Evolutionary conservation across 495 filamentous ascomycete genomes (phyloP), one percentile per base, ranked within the genome.

Genomic region (Diplogelasinospora grovesii): DNA sequence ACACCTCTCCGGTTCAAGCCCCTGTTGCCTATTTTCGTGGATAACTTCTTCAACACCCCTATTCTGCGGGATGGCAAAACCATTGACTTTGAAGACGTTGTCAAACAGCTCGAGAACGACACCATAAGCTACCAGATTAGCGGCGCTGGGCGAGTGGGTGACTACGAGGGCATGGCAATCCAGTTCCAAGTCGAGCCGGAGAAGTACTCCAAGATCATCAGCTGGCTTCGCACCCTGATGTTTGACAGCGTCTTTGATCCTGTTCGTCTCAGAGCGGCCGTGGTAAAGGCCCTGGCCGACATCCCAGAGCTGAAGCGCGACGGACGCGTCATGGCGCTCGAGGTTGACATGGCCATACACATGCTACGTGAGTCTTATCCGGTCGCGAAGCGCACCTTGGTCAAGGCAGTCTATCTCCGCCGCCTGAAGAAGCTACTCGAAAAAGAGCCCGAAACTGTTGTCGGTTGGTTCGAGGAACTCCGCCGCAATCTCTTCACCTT

Each of bases 11-110:
- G 85, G 40, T 70, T 83, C 36, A 85, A 86, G 57, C 93, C 92
- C 8, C 67, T 99, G 8, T 63, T 97, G 10, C 68, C 84, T 1
- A 70, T 97, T 16, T 97, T 89, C 57, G 78, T 81, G 19, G 84
- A 86, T 41, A 93, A 89, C 47, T 94, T 96, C 71, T 99, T 97
- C 69, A 88, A 85, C 54, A 85, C 87, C 1, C 90, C 89, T 0
- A 79, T 99, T 33, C 61, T 73, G 54, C 79, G 78, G n/a, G 73
- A 89, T 54, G 89, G 85, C 30, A 69, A 86, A 54, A 75, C 70
- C 8, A 65, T 99, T 11, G 79, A 84, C 44, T 99, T 96, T 56
- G 93, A 97, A 52, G 71, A 94, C 35, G 86, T 97, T 18, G 86
- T 95, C 10, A 83, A 84, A 43, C 77, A 87, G 45, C 67, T 99